Evolutionary conservation across 2,329 filamentous ascomycete genomes (phyloP).

Genomic region (Botrytis elliptica): DNA sequence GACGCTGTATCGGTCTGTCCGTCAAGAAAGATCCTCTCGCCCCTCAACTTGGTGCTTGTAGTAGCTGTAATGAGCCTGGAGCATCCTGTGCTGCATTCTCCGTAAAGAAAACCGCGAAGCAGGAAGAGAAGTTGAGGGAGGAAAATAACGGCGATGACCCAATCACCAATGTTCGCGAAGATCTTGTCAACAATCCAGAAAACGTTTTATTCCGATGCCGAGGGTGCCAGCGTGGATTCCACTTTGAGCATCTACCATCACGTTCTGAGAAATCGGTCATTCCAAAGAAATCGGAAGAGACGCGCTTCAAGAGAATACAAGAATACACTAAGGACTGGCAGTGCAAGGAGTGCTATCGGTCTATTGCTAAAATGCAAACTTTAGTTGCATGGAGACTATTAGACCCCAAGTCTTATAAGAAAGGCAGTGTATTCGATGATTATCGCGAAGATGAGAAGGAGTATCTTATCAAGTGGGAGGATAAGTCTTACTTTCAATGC

Average conservation of each 20-base stretch:
- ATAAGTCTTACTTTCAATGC: conserved; percentile 76
- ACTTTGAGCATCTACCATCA: conserved; percentile 75
- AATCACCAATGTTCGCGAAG: conserved; percentile 58
- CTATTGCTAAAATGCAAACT: conserved; percentile 66
- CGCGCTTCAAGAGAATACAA: conserved; percentile 61
- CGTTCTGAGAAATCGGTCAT: conserved; percentile 40
- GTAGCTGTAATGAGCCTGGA: conserved; percentile 65
- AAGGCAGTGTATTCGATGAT: conserved; percentile 52
- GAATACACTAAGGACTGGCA: conserved; percentile 76
- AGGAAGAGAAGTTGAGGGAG: conserved; percentile 80
- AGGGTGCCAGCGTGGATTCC: conserved; percentile 74
- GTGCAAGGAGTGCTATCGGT: conserved; percentile 73
- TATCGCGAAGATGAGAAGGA: conserved; percentile 79
- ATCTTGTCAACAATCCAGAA: conserved; percentile 70
- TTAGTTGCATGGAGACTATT: conserved; percentile 85
- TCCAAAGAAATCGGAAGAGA: conserved; percentile 45
- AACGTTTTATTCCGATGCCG: conserved; percentile 83
- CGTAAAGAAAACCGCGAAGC: conserved; percentile 65
- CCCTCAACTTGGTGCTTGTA: conserved; percentile 71
- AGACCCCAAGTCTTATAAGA: conserved; percentile 54
- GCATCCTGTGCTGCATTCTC: conserved; percentile 74
- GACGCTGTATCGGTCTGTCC: conserved; percentile 71
- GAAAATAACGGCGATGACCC: conserved; percentile 80
- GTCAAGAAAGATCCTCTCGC: conserved; percentile 66
- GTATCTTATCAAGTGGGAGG: conserved; percentile 88